Percentiles rank a stretch among this genome's conserved stretches.
phyloP scores from a whole-genome alignment of 78 protist genomes.

The Speleostelium caveatum region DNA sequence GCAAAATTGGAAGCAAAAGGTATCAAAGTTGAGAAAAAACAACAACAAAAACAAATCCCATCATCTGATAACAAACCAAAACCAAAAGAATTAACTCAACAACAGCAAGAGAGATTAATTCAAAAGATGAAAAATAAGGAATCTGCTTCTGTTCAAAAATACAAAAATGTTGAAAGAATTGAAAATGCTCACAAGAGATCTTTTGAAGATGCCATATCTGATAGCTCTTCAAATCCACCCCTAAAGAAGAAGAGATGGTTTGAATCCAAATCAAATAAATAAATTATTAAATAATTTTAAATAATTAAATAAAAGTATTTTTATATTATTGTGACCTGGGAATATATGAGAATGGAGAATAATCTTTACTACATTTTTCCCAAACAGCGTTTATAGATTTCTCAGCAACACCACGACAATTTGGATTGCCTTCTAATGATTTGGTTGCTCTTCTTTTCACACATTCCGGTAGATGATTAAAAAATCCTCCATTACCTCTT shows the following conservation, averaged over 20 bases:
- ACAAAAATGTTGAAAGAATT: background rate
- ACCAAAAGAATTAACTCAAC: background rate
- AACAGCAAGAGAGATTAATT: background rate
- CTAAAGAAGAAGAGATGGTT: slow-evolving; percentile 1
- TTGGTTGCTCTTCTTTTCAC: slow-evolving; percentile 64
- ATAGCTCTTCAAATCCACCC: background rate
- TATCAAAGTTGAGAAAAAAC: background rate
- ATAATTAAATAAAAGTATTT: no score
- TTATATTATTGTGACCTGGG: no score
- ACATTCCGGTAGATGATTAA: slow-evolving; percentile 53
- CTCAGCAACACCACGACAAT: slow-evolving; percentile 60
- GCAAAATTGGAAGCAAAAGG: slow-evolving; percentile 1
- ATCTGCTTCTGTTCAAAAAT: background rate
- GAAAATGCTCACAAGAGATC: background rate
- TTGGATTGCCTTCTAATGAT: slow-evolving; percentile 66
- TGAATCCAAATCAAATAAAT: background rate
- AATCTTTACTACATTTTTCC: slow-evolving; percentile 66
- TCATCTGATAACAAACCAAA: background rate
- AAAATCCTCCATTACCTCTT: slow-evolving; percentile 19
- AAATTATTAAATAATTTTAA: no score
- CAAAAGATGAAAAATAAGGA: background rate
- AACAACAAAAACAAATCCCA: background rate
- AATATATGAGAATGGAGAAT: slow-evolving; percentile 47
- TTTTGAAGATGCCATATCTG: background rate
- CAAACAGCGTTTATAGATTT: slow-evolving; percentile 38